Percentiles rank a stretch among this genome's conserved stretches.
Conservation (phyloP, 768 basidiomycete species). For the Psilocybe cyanescens region DNA sequence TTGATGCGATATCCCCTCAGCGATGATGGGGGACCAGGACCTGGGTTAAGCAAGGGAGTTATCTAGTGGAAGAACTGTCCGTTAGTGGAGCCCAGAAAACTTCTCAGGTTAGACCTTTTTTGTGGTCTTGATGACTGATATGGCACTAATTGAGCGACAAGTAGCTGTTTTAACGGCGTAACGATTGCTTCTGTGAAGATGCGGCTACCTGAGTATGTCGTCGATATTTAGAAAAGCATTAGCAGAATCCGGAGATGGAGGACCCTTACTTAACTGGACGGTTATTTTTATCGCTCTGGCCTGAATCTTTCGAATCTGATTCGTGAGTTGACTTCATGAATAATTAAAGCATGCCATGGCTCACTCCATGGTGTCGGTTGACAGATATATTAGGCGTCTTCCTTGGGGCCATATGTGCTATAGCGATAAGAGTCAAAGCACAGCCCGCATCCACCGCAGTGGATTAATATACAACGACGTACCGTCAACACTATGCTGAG, state of each 20-base stretch:
- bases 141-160: background rate
- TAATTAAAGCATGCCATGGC: background rate
- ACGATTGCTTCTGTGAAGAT: too few species aligned
- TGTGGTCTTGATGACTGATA: background rate
- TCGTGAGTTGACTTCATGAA: background rate
- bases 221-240: background rate
- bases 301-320: background rate
- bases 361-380: background rate
- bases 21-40: background rate
- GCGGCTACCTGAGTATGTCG: background rate
- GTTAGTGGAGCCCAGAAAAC: background rate
- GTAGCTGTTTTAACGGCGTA: background rate
- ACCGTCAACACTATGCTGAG: background rate
- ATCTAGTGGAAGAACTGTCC: background rate
- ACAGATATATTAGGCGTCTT: background rate
- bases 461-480: background rate
- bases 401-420: background rate
- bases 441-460: background rate
- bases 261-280: constrained; percentile 4
- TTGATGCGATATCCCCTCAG: background rate
- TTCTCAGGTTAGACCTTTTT: background rate
- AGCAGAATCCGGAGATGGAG: constrained; percentile 6
- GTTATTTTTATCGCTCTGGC: background rate
- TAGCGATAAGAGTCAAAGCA: background rate
- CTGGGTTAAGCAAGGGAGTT: background rate